phyloP scores from a whole-genome alignment of 2,329 filamentous ascomycete species.

The Pyrenochaeta sp. region DNA sequence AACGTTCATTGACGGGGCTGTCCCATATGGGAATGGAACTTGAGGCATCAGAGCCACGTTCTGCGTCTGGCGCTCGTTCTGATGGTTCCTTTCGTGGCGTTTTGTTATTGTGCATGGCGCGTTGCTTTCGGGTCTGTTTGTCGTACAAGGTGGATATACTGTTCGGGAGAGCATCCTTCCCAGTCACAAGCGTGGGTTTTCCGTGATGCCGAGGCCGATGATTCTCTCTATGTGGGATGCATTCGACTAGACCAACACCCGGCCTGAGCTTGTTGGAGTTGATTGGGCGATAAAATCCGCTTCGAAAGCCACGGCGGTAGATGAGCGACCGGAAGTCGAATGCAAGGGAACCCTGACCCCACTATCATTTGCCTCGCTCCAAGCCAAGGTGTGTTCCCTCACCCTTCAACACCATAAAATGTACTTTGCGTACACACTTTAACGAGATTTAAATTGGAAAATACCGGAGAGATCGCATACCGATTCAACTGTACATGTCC shows the following conservation, averaged over 20 bases:
- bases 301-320: too few relatives aligned
- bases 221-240: too few relatives aligned
- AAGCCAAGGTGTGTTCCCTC: too few relatives aligned
- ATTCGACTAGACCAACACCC: too few relatives aligned
- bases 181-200: not conserved
- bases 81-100: not conserved
- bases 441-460: too few relatives aligned
- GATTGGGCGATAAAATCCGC: not conserved
- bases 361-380: too few relatives aligned
- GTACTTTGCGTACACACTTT: too few relatives aligned
- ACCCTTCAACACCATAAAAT: too few relatives aligned
- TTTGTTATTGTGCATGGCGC: not conserved
- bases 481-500: too few relatives aligned
- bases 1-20: not conserved
- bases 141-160: constrained; percentile 4
- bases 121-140: not conserved
- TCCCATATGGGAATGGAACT: not conserved
- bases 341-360: too few relatives aligned
- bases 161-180: not conserved
- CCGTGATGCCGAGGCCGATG: not conserved
- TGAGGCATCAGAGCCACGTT: not conserved
- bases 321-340: too few relatives aligned
- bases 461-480: too few relatives aligned
- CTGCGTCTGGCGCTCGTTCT: not conserved
- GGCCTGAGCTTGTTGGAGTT: not conserved